These are phyloP conservation scores for Mariannaea sp. DNA, from an alignment of 2,329 filamentous ascomycete species.

Conservation along the genomic window DNA sequence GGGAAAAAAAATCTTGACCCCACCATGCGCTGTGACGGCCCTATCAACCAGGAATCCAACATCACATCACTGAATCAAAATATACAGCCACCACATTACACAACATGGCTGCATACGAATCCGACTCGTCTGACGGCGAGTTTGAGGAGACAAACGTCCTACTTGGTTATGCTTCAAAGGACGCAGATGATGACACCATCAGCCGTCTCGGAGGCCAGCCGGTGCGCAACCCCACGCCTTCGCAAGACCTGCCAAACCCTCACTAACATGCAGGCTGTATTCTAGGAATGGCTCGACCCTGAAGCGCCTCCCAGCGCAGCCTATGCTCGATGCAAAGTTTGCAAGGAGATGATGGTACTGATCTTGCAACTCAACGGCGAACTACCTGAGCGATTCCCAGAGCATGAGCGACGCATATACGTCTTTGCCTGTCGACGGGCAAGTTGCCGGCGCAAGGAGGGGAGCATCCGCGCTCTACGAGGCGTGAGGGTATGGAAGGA, in stretches of 20 bases:
- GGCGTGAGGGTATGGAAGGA: constrained; percentile 63
- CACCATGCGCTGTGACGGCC: constrained; percentile 39
- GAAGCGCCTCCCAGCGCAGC: constrained; percentile 72
- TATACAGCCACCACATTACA: constrained; percentile 23
- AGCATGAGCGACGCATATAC: constrained; percentile 86
- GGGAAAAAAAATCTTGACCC: constrained; percentile 50
- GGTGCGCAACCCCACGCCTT: constrained; percentile 57
- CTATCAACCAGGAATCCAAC: too few relatives aligned
- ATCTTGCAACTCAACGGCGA: constrained; percentile 92
- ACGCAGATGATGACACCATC: constrained; percentile 78
- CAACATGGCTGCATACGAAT: constrained; percentile 79
- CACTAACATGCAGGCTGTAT: constrained; percentile 26
- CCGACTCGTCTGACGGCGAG: constrained; percentile 75
- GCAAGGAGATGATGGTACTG: constrained; percentile 80
- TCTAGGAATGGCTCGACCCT: constrained; percentile 82
- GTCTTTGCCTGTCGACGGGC: constrained; percentile 81
- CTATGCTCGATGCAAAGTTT: constrained; percentile 84
- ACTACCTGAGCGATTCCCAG: constrained; percentile 82
- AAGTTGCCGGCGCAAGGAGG: constrained; percentile 79
- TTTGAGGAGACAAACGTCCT: constrained; percentile 86
- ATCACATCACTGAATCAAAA: too few relatives aligned
- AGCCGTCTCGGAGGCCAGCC: constrained; percentile 87
- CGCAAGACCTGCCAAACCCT: constrained; percentile 1
- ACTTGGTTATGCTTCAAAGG: constrained; percentile 84
- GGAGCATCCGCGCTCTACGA: constrained; percentile 77